A percentile compares a stretch with the other conserved stretches of the same genome.
Evolutionary conservation across 2,329 filamentous ascomycete species (phyloP).

Genomic region (Diaporthe ilicicola): DNA sequence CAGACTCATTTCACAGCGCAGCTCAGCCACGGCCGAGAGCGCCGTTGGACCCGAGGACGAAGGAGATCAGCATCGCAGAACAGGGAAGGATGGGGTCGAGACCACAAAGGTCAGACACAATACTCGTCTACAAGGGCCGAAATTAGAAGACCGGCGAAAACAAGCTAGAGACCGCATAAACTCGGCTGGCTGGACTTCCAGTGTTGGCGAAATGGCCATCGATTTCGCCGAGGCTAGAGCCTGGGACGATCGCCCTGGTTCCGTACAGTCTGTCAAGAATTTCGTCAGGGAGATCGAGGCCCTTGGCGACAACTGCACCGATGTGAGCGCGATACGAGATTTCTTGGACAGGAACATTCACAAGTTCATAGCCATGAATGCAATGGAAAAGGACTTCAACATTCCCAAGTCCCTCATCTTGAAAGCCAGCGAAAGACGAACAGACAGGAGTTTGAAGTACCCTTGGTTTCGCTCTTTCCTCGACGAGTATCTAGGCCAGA

Average conservation of each 20-base stretch:
- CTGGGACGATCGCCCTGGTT: no score
- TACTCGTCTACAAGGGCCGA: no score
- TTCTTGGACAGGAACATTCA: not conserved
- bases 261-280: not conserved
- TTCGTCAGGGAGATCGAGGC: not conserved
- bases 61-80: no score
- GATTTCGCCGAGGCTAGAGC: not conserved
- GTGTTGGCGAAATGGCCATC: not conserved
- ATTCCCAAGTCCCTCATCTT: not conserved
- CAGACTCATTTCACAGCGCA: no score
- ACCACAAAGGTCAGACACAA: no score
- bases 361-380: not conserved
- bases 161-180: not conserved
- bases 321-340: accelerated
- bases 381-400: not conserved
- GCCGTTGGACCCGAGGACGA: no score
- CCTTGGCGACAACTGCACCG: not conserved
- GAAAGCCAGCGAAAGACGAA: no score
- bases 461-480: not conserved
- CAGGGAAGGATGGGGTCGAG: no score
- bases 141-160: not conserved
- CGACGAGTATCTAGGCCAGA: not conserved
- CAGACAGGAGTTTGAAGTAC: not conserved
- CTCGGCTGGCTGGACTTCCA: not conserved
- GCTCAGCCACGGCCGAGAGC: no score